Evolutionary conservation across 2,329 filamentous ascomycete species (phyloP), one percentile per base, ranked within the genome.

Genomic region (Anthostomella pinea): DNA sequence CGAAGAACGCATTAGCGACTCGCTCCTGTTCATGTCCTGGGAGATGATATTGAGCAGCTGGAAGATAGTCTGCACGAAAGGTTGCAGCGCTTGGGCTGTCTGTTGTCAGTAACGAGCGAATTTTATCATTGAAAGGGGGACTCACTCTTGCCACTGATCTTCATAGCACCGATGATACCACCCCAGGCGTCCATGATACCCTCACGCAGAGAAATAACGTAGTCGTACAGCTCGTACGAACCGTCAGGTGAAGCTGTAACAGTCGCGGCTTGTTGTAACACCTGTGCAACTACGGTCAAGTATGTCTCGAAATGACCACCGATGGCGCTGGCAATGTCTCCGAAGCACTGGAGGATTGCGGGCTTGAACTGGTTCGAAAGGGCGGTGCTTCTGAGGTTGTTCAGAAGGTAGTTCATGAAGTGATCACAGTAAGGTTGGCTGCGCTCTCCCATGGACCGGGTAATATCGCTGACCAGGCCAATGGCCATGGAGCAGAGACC

Each of bases 121-220:
- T 15, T 7, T 13, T 17, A 24, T 8, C 8, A 19, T 15, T 7
- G 13, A 4, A 6, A 15, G 4, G 27, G 23, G 30, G 5, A 68
- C 80, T 64, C 65, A 85, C 83, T 81, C 72, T 91, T 91, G 57
- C 71, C 72, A 57, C 83, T 87, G 33, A 75, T 68, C 72, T 93
- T 95, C 84, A 97, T 89, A 35, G 93, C 89, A 62, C 91, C 82
- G 59, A 98, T 89, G 50, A 95, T 93, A 51, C 93, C 93, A 56
- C 90, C 89, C 90, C 94, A 98, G 21, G 93, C 93, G 73, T 98
- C 93, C 84, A 97, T 95, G 51, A 98, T 97, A 52, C 91, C 93
- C 62, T 98, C 94, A 35, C 93, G 84, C 31, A 98, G 77, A 14
- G 90, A 95, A 48, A 95, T 80, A 52, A 98, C 84, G 61, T 98